phyloP scores from a whole-genome alignment of 164 flowering plant species.

The Umbellularia californica region DNA sequence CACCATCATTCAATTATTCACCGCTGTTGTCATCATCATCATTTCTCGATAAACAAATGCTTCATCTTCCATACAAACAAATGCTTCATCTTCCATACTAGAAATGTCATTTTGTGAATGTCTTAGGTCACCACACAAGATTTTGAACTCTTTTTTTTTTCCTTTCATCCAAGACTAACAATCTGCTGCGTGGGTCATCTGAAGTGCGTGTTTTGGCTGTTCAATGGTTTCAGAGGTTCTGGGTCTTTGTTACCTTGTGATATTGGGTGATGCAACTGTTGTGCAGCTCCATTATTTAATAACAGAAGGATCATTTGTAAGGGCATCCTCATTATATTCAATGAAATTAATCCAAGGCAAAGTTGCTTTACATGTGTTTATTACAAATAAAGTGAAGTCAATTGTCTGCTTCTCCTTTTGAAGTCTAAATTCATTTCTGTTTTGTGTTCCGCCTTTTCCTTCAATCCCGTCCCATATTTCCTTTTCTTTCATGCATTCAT shows the following conservation, averaged over 20 bases:
- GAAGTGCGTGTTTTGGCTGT: too few relatives aligned
- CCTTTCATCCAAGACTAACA: too few relatives aligned
- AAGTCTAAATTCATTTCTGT: neutral
- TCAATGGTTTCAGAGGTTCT: too few relatives aligned
- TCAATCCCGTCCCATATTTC: neutral
- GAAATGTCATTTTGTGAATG: neutral
- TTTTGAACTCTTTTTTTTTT: neutral
- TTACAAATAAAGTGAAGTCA: neutral
- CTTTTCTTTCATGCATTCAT: constrained; percentile 2
- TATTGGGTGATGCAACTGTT: neutral
- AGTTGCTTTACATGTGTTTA: neutral
- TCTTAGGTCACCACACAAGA: too few relatives aligned
- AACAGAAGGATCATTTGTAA: neutral
- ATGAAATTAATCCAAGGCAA: neutral
- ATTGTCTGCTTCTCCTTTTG: neutral
- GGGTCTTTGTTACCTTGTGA: neutral
- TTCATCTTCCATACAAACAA: neutral
- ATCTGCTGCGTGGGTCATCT: neutral
- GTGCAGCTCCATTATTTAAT: neutral
- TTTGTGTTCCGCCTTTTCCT: neutral
- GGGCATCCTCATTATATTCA: neutral
- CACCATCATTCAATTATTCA: neutral
- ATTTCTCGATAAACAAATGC: neutral
- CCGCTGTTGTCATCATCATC: neutral
- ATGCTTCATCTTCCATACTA: neutral